phyloP scores from a whole-genome alignment of 2,329 filamentous ascomycete genomes.

The Bipolaris bicolor region DNA sequence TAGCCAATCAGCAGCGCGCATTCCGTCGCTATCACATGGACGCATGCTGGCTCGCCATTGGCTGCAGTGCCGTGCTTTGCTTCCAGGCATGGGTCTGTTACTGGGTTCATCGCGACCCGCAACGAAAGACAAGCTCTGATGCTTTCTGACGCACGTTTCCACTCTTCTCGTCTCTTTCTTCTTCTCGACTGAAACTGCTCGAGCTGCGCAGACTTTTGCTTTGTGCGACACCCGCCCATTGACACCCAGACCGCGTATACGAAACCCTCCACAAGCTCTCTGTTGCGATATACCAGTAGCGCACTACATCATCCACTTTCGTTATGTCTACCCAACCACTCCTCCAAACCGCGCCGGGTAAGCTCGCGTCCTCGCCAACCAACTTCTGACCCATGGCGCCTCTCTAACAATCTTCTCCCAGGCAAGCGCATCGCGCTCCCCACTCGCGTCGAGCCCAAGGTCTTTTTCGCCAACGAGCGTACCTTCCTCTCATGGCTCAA shows the following conservation, averaged over 20 bases:
- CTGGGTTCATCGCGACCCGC: constrained; percentile 10
- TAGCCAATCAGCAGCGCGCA: constrained; percentile 2
- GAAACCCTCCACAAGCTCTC: constrained; percentile 13
- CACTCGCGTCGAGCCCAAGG: constrained; percentile 97
- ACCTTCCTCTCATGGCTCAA: constrained; percentile 99
- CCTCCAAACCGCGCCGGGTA: constrained; percentile 91
- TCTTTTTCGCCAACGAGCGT: constrained; percentile 99
- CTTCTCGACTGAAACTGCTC: constrained; percentile 2
- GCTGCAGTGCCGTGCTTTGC: constrained; percentile 1
- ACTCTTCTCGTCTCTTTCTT: background rate
- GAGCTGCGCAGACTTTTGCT: constrained; percentile 15
- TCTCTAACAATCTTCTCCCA: constrained; percentile 47
- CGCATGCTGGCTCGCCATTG: constrained; percentile 10
- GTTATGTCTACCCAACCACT: constrained; percentile 96
- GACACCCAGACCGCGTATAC: constrained; percentile 5
- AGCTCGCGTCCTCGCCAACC: constrained; percentile 30
- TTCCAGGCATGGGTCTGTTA: background rate
- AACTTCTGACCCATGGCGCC: background rate
- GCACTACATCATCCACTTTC: constrained; percentile 18
- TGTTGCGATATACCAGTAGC: constrained; percentile 20
- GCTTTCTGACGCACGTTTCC: constrained; percentile 7
- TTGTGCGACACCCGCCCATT: constrained; percentile 11
- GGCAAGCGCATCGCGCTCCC: constrained; percentile 98
- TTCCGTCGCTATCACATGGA: background rate
- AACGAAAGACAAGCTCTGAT: constrained; percentile 7